Conservation (phyloP, 1,284 basidiomycete species). For the Cryptococcus hybrid region DNA sequence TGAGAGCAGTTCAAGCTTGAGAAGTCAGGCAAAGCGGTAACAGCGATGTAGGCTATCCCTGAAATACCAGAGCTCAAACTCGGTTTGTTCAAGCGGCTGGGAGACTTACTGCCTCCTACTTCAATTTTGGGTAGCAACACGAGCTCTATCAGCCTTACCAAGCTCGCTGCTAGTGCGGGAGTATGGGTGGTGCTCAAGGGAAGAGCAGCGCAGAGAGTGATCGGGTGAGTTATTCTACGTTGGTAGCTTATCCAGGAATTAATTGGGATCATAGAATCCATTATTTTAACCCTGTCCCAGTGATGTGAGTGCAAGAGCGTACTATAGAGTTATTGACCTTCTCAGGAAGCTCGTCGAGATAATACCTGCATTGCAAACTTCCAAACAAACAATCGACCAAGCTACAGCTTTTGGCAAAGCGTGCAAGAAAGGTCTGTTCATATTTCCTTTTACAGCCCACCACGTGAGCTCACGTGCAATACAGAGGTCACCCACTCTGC, state of each 20-base stretch:
- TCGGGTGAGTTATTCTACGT: conserved; percentile 9
- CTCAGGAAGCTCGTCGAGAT: conserved; percentile 83
- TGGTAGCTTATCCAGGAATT: background rate
- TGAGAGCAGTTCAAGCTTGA: conserved; percentile 40
- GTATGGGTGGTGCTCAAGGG: conserved; percentile 55
- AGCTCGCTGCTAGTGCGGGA: conserved; percentile 77
- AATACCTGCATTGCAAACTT: conserved; percentile 90
- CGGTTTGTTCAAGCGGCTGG: conserved; percentile 68
- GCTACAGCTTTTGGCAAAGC: conserved; percentile 79
- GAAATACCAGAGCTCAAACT: conserved; percentile 81
- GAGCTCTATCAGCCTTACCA: conserved; percentile 90
- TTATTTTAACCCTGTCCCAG: conserved; percentile 94
- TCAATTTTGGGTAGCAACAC: conserved; percentile 92
- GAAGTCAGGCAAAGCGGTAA: background rate
- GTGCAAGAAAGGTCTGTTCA: conserved; percentile 75
- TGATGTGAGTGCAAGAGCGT: conserved; percentile 59
- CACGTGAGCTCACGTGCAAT: background rate
- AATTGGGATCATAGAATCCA: conserved; percentile 59
- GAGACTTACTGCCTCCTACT: conserved; percentile 64
- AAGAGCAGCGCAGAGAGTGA: conserved; percentile 61
- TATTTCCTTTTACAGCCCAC: background rate
- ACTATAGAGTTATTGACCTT: background rate
- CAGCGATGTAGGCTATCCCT: conserved; percentile 70
- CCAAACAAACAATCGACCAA: conserved; percentile 68
- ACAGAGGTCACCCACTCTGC: conserved; percentile 80